Conservation (phyloP, 331 rosid genomes). For the Rosa hybrid region DNA sequence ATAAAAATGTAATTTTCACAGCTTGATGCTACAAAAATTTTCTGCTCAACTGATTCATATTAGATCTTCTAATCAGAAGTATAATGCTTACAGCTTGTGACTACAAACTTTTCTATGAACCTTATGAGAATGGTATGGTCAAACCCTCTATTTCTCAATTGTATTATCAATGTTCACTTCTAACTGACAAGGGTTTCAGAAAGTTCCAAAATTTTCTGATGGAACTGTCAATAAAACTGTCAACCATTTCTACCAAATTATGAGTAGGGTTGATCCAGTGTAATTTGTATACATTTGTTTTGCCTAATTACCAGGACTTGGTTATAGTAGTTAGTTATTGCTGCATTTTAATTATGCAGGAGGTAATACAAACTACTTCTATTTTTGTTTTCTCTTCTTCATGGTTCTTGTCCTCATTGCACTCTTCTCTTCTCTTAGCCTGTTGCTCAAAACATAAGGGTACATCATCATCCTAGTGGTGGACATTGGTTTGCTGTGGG, state of each 20-base stretch:
- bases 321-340: not conserved
- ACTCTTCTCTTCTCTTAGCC: constrained; percentile 66
- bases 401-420: constrained; percentile 4
- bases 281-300: constrained; percentile 1
- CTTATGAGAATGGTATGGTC: not conserved
- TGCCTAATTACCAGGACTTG: not conserved
- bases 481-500: no score
- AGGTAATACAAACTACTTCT: not conserved
- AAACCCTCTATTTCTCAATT: no score
- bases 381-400: not conserved
- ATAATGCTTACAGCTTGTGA: no score
- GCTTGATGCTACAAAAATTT: no score
- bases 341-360: constrained; percentile 6
- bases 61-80: no score
- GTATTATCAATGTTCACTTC: not conserved
- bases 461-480: constrained; percentile 97
- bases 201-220: not conserved
- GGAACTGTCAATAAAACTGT: not conserved
- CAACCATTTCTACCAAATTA: not conserved
- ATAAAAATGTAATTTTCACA: no score
- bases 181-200: not conserved
- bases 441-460: constrained; percentile 82
- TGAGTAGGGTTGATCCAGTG: not conserved
- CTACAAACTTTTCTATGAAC: not conserved
- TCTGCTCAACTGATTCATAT: not conserved